Base-by-base conservation (phyloP, 805 yeast species). In the Sungouiella thailandica region DNA sequence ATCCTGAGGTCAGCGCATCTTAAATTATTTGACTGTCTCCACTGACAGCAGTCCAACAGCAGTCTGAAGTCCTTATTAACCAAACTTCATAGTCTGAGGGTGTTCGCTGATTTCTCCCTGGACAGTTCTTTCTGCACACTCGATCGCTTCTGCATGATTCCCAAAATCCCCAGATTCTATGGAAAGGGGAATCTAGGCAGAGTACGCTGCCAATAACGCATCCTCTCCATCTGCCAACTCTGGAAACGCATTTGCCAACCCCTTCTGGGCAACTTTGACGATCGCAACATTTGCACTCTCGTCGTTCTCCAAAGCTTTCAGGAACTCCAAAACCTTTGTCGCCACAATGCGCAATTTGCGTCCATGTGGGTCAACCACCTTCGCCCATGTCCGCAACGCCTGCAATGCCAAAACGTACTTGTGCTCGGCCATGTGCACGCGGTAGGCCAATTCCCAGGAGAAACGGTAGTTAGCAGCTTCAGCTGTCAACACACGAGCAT, bases 321-420 rank as follows among this genome's bases (percentile, higher is more conserved):
- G 47, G 29, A 69, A 56, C 31, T 57, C 48, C 12, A 57, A 48
- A 3, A 65, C 65, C 39, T 53, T 55, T 5, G 58, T 48, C 2
- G 50, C 60, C 26, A 61, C 52, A n/a, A 41, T 16, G n/a, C 29
- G 28, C 30, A 36, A 33, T 31, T 47, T 52, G 25, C 34, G 29
- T 16, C 43, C 49, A 16, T 36, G 41, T 2, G 49, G 47, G 32
- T 64, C 69, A 17, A 53, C 48, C 4, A 62, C 48, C 30, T 57
- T 57, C 42, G 59, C 61, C 52, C 74, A 69, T 43, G 56, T 70
- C 43, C 63, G 64, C 37, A 68, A 41, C 2, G 73, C 64, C 44
- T 62, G 76, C 32, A 67, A 54, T 13, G 72, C 68, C 41, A 72
- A 57, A 6, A 69, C 66, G 37, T 62, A 72, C 44, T 70, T 72